Percentiles rank a stretch among this genome's conserved stretches.
Evolutionary conservation across 2,329 filamentous ascomycete genomes (phyloP).

Genomic region (Neonectria neomacrospora): DNA sequence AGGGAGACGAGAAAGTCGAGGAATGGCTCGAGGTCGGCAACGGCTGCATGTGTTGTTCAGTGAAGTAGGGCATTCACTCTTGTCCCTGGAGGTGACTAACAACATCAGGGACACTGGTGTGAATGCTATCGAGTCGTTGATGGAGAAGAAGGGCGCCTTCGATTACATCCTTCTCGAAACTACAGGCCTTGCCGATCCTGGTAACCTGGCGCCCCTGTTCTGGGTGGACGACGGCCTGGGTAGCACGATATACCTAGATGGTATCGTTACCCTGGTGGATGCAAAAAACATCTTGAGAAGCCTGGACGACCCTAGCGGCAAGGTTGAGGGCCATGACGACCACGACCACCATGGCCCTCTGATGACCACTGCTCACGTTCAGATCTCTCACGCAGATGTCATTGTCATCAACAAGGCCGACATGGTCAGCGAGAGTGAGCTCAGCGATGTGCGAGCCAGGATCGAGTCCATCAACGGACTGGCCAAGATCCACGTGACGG

Average conservation of each 20-base stretch:
- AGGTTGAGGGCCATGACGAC: conserved; percentile 63
- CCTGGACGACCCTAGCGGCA: conserved; percentile 76
- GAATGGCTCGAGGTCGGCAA: conserved; percentile 98
- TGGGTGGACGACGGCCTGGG: conserved; percentile 98
- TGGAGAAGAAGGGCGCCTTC: conserved; percentile 92
- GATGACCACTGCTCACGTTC: conserved; percentile 92
- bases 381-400: conserved; percentile 97
- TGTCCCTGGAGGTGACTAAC: conserved; percentile 36
- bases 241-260: conserved; percentile 95
- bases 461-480: conserved; percentile 89
- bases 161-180: conserved; percentile 98
- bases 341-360: conserved; percentile 70
- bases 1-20: conserved; percentile 83
- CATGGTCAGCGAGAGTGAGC: conserved; percentile 76
- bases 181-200: conserved; percentile 92
- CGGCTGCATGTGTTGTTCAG: conserved; percentile 96
- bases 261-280: conserved; percentile 95
- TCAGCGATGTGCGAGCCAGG: conserved; percentile 75
- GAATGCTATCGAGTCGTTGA: conserved; percentile 92
- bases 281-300: conserved; percentile 89
- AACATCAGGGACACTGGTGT: conserved; percentile 82
- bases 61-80: conserved; percentile 71
- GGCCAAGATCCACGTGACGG: conserved; percentile 84
- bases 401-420: conserved; percentile 95
- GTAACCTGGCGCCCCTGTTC: conserved; percentile 94